Conservation (phyloP, 768 basidiomycete species). For the Leccinum broughii region DNA sequence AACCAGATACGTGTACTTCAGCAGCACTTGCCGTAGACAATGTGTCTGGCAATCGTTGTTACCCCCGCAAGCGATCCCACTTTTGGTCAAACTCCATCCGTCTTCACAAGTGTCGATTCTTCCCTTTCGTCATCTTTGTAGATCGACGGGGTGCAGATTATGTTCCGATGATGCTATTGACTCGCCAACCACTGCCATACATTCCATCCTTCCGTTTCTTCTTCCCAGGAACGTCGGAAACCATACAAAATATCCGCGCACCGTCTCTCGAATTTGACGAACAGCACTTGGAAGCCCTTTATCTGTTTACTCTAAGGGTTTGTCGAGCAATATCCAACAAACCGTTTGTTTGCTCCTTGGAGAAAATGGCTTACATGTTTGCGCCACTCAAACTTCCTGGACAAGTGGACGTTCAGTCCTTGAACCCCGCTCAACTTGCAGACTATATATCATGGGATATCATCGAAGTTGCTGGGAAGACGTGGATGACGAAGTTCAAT, state of each 20-base stretch:
- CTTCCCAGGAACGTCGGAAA: constrained; percentile 46
- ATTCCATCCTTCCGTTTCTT: constrained; percentile 61
- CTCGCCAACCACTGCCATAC: constrained; percentile 62
- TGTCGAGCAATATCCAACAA: constrained; percentile 69
- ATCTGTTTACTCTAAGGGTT: constrained; percentile 63
- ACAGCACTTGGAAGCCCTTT: constrained; percentile 47
- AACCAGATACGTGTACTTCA: not conserved
- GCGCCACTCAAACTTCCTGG: constrained; percentile 51
- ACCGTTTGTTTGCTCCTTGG: constrained; percentile 53
- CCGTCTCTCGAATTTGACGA: constrained; percentile 51
- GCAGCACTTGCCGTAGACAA: constrained; percentile 26
- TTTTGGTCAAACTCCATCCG: constrained; percentile 60
- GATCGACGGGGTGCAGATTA: constrained; percentile 37
- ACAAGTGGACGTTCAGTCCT: constrained; percentile 28
- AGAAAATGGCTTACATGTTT: constrained; percentile 64
- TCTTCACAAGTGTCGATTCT: constrained; percentile 20
- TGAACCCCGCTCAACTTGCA: constrained; percentile 34
- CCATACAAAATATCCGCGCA: constrained; percentile 45
- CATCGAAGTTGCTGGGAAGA: constrained; percentile 50
- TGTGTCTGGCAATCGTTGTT: constrained; percentile 48
- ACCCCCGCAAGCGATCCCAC: constrained; percentile 57
- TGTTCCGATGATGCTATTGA: constrained; percentile 64
- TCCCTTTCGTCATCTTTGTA: constrained; percentile 44
- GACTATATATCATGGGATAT: constrained; percentile 64
- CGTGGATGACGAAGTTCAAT: constrained; percentile 52